Conservation (phyloP, 345 rosid genomes). For the Trapa incisa region DNA sequence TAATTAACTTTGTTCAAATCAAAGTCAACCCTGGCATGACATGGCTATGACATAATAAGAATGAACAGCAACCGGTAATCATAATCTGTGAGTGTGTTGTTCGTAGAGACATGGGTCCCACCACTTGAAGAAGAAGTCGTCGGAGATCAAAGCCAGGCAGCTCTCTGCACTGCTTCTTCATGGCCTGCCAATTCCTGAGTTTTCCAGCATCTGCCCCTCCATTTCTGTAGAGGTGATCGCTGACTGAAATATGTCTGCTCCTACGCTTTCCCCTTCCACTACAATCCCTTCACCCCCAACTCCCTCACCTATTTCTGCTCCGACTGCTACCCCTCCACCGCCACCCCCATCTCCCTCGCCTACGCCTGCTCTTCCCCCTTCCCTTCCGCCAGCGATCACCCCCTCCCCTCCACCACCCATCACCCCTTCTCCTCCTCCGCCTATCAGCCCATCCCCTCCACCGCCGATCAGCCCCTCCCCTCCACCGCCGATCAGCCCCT, state of each 20-base stretch:
- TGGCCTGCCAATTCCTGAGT: background rate
- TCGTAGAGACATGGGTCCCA: no score
- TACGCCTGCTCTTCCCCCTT: background rate
- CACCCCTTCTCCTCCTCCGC: conserved; percentile 6
- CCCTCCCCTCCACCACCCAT: conserved; percentile 10
- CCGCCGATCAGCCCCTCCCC: conserved; percentile 14
- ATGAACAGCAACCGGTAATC: no score
- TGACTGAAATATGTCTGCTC: conserved; percentile 22
- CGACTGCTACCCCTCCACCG: conserved; percentile 13
- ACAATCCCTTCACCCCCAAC: conserved; percentile 14
- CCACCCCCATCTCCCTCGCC: background rate
- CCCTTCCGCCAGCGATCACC: conserved; percentile 13
- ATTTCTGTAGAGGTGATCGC: background rate
- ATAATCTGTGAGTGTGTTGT: no score
- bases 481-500: conserved; percentile 7
- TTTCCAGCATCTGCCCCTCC: background rate
- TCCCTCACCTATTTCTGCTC: conserved; percentile 3
- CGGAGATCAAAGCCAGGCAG: background rate
- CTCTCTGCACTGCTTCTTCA: background rate
- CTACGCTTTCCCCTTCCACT: conserved; percentile 9
- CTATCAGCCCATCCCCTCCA: conserved; percentile 4
- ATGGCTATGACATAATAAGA: no score
- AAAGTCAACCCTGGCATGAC: no score
- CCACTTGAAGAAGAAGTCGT: background rate
- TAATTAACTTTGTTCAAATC: no score